Evolutionary conservation across 306 rosid species (phyloP), one percentile per base, ranked within the genome.

Genomic region (Parietaria judaica): DNA sequence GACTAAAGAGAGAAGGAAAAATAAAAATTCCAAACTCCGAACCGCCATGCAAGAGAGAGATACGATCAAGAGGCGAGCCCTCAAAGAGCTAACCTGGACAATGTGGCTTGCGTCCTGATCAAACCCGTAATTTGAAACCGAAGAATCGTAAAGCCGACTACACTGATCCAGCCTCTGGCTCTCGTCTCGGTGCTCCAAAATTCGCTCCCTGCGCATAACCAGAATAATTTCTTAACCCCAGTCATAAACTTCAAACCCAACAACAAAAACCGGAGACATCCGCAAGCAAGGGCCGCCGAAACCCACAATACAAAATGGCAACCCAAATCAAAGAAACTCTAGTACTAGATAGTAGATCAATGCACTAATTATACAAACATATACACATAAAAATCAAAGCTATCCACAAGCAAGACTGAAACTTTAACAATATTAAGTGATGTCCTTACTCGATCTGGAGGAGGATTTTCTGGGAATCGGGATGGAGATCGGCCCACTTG

Each of bases 401-500:
- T 41, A 41, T 41, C 0, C 0, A 41, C 45, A 41, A 41, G 6
- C 45, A 41, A 41, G 9, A 41, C 45, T 5, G 9, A 41, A 8
- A 41, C 45, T 41, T 5, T 41, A 5, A 41, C 45, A 41, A 5
- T 41, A 41, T 41, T 2, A 23, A 23, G 31, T 23, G 31, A 23
- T 23, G 9, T 5, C 1, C 80, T 54, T 76, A 94, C 99, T 88
- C 99, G 56, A 94, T 88, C 79, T 76, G 88, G 65, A 89, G 89
- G 59, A 94, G 87, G 70, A 74, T 37, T 74, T 94, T 94, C 94
- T 84, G 99, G 47, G 95, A 94, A 69, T 88, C 97, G 2, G 94
- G 94, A 56, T 94, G 97, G 65, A 94, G 90, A 66, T 94, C 99
- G 11, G 86, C 72, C 99, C 99, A 94, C 73, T 94, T 89, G 69